Percentiles rank a stretch among this genome's conserved stretches.
These are phyloP conservation scores for Tylopilus subfusipes DNA, from an alignment of 768 basidiomycete genomes.

Conservation along the genomic window DNA sequence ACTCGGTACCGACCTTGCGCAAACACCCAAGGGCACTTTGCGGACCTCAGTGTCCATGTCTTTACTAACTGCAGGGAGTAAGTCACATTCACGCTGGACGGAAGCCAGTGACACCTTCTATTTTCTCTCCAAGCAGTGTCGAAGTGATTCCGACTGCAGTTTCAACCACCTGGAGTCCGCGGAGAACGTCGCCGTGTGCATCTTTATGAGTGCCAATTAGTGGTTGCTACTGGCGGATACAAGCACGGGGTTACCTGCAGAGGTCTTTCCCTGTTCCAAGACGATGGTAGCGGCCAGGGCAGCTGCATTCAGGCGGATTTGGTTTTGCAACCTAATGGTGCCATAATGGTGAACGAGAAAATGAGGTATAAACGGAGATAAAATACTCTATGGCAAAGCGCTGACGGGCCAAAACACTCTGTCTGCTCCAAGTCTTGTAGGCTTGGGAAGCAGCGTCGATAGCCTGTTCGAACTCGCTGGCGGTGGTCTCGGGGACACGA, in stretches of 20 bases:
- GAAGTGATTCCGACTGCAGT: constrained; percentile 78
- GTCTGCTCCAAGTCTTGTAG: constrained; percentile 84
- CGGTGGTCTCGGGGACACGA: constrained; percentile 85
- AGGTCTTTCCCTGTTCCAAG: constrained; percentile 93
- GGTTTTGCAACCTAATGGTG: constrained; percentile 69
- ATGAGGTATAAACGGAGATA: not conserved
- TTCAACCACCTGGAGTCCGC: constrained; percentile 88
- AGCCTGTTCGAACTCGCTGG: constrained; percentile 76
- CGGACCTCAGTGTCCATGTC: constrained; percentile 96
- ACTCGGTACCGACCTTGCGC: constrained; percentile 47
- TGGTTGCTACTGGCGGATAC: not conserved
- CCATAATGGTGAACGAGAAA: constrained; percentile 1
- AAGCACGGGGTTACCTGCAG: constrained; percentile 53
- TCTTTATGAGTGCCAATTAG: constrained; percentile 42
- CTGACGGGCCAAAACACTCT: constrained; percentile 83
- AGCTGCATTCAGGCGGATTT: constrained; percentile 82
- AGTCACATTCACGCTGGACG: constrained; percentile 5
- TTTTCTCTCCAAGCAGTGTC: constrained; percentile 82
- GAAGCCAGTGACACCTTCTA: constrained; percentile 63
- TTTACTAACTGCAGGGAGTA: constrained; percentile 61
- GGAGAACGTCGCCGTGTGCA: constrained; percentile 91
- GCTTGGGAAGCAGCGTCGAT: constrained; percentile 81
- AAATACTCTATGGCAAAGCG: constrained; percentile 84
- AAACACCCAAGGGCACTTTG: constrained; percentile 82
- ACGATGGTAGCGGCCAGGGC: constrained; percentile 87